Evolutionary conservation across 2,329 filamentous ascomycete genomes (phyloP).

Genomic region (Xylariaceae sp.): DNA sequence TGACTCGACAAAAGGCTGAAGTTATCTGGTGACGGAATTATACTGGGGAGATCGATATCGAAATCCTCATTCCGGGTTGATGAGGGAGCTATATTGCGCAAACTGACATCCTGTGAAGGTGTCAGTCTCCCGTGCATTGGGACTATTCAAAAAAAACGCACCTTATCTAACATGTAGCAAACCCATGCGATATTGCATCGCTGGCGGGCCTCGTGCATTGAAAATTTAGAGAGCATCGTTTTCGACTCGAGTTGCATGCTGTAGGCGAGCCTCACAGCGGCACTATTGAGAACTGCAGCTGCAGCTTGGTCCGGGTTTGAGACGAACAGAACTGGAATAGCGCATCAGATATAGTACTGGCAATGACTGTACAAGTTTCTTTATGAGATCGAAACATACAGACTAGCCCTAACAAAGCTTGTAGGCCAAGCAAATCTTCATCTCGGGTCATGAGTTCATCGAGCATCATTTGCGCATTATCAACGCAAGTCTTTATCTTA

Average conservation of each 20-base stretch:
- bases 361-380: no score
- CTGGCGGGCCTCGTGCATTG: constrained; percentile 32
- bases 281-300: constrained; percentile 36
- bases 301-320: constrained; percentile 35
- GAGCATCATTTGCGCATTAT: constrained; percentile 36
- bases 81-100: constrained; percentile 36
- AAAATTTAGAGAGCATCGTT: constrained; percentile 19
- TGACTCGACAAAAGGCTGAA: constrained; percentile 33
- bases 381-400: constrained; percentile 23
- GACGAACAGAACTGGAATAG: constrained; percentile 32
- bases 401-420: constrained; percentile 37
- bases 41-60: constrained; percentile 36
- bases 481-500: constrained; percentile 30
- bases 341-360: constrained; percentile 3
- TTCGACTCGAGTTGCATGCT: constrained; percentile 34
- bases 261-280: constrained; percentile 38
- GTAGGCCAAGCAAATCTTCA: constrained; percentile 36
- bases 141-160: constrained; percentile 14
- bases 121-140: constrained; percentile 5
- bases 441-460: constrained; percentile 37
- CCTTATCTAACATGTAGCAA: constrained; percentile 39
- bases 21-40: constrained; percentile 28
- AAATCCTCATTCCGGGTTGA: constrained; percentile 38
- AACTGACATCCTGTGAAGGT: constrained; percentile 34
- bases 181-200: constrained; percentile 39